Conservation (phyloP, 176 grass and related monocot species). For the Echinochloa phyllopogon region DNA sequence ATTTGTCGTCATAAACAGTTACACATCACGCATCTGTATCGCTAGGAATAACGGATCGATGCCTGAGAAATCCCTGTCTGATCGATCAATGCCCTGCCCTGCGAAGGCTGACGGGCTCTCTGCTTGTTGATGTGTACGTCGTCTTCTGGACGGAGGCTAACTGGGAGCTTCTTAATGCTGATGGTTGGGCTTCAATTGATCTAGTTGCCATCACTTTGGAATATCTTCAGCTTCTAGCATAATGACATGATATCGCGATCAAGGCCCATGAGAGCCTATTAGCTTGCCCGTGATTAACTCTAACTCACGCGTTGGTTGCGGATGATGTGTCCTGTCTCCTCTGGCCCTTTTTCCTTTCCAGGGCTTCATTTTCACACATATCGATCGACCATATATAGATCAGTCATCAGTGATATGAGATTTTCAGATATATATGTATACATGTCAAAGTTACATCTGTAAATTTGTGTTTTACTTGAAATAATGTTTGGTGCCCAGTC, state of each 20-base stretch:
- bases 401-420: too few species aligned
- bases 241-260: neutral
- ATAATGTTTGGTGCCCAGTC: too few species aligned
- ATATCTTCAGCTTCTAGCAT: neutral
- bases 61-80: neutral
- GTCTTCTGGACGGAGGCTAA: neutral
- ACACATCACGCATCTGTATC: neutral
- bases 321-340: neutral
- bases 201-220: neutral
- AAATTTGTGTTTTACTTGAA: too few species aligned
- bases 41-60: neutral
- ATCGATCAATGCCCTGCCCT: neutral
- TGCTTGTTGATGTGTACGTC: neutral
- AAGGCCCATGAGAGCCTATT: neutral
- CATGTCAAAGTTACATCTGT: too few species aligned
- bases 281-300: neutral
- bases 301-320: neutral
- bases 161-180: conserved; percentile 3
- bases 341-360: neutral
- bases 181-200: conserved; percentile 14
- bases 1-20: conserved; percentile 32
- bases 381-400: too few species aligned
- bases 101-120: neutral
- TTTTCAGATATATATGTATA: too few species aligned
- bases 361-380: too few species aligned